A percentile compares a stretch with the other conserved stretches of the same genome.
Conservation (phyloP, 306 rosid genomes). For the Carpinus fangiana region DNA sequence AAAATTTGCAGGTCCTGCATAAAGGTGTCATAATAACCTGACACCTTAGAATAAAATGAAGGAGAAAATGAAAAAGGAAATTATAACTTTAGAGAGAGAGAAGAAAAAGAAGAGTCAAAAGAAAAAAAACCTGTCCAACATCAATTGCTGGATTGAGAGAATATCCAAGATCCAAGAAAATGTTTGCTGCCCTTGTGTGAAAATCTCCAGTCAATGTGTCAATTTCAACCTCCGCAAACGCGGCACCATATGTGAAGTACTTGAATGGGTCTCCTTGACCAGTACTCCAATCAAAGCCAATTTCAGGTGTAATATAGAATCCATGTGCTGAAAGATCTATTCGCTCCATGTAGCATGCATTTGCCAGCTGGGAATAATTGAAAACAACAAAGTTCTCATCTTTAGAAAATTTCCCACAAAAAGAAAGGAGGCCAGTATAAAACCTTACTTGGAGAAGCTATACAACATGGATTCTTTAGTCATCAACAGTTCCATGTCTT, state of each 20-base stretch:
- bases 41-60: neutral
- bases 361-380: constrained; percentile 62
- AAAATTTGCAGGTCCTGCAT: neutral
- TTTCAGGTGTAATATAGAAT: constrained; percentile 78
- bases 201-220: constrained; percentile 95
- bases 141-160: constrained; percentile 95
- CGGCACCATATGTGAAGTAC: constrained; percentile 93
- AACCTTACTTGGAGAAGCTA: constrained; percentile 8
- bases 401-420: constrained; percentile 17
- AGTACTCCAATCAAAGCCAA: constrained; percentile 80
- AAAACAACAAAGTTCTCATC: constrained; percentile 27
- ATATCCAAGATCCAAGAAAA: constrained; percentile 80
- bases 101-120: neutral
- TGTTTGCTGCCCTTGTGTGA: constrained; percentile 75
- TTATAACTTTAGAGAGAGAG: constrained; percentile 2
- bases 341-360: constrained; percentile 76
- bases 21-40: neutral
- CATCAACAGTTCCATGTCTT: constrained; percentile 6
- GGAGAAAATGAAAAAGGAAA: neutral
- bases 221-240: constrained; percentile 93
- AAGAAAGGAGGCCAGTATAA: constrained; percentile 7
- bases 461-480: constrained; percentile 16
- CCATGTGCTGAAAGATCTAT: constrained; percentile 99
- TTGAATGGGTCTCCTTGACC: constrained; percentile 82
- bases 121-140: constrained; percentile 72